These are phyloP conservation scores for Stentor coeruleus DNA, from an alignment of 73 alveolate species.

Conservation along the genomic window DNA sequence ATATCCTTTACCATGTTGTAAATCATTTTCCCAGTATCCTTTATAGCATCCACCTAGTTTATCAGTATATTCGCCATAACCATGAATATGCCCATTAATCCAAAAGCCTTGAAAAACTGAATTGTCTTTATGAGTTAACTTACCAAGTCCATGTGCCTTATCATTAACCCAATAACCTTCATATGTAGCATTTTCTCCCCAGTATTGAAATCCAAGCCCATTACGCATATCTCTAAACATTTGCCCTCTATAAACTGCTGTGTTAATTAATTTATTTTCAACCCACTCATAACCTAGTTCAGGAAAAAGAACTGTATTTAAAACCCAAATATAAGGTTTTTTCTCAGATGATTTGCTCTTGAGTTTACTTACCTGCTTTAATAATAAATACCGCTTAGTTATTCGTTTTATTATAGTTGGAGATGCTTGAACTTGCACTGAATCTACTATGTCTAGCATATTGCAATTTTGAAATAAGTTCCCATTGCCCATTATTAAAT, in stretches of 20 bases:
- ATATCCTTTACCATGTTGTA: neutral
- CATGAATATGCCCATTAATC: neutral
- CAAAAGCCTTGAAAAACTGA: neutral
- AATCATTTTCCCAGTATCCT: neutral
- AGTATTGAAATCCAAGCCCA: neutral
- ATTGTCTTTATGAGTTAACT: neutral
- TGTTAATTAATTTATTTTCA: too few relatives aligned
- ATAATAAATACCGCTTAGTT: neutral
- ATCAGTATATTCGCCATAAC: neutral
- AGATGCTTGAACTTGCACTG: too few relatives aligned
- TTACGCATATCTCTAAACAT: neutral
- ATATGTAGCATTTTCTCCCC: neutral
- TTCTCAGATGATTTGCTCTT: neutral
- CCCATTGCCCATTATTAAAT: too few relatives aligned
- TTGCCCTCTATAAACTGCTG: neutral
- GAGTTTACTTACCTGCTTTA: neutral
- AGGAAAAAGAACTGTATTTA: neutral
- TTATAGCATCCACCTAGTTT: neutral
- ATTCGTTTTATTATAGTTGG: too few relatives aligned
- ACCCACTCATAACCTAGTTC: neutral
- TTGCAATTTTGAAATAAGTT: too few relatives aligned
- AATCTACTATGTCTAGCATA: too few relatives aligned
- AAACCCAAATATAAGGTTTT: neutral
- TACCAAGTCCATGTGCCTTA: neutral
- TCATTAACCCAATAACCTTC: neutral